Conservation (phyloP, 2,329 filamentous ascomycete species). For the Aspergillus carbonarius region DNA sequence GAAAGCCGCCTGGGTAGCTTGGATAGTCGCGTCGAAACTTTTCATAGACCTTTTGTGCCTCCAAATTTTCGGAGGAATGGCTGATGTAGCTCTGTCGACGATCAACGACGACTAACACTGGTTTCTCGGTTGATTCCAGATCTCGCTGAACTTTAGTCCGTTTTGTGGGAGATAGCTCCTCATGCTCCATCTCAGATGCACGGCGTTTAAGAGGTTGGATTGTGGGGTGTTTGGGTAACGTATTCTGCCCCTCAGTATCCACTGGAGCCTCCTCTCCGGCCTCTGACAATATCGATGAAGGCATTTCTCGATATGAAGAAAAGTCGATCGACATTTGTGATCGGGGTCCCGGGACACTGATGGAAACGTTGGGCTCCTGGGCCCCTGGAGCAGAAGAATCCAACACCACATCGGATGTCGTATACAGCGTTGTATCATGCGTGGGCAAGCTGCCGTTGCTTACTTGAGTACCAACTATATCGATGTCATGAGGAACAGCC, state of each 20-base stretch:
- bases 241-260: not conserved
- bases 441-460: slow-evolving; percentile 18
- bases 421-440: slow-evolving; percentile 15
- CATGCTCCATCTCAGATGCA: slow-evolving; percentile 11
- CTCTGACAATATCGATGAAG: slow-evolving; percentile 14
- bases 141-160: not conserved
- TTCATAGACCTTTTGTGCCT: slow-evolving; percentile 33
- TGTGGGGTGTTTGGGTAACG: slow-evolving; percentile 3
- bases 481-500: slow-evolving; percentile 6
- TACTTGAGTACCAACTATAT: slow-evolving; percentile 25
- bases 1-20: slow-evolving; percentile 38
- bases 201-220: slow-evolving; percentile 15
- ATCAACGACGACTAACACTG: slow-evolving; percentile 16
- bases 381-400: slow-evolving; percentile 26
- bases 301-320: slow-evolving; percentile 19
- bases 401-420: slow-evolving; percentile 19
- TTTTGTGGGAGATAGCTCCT: slow-evolving; percentile 18
- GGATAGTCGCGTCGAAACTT: slow-evolving; percentile 43
- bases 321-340: slow-evolving; percentile 21
- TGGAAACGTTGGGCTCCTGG: slow-evolving; percentile 14
- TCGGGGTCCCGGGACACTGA: slow-evolving; percentile 8
- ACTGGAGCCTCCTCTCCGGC: slow-evolving; percentile 2
- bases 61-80: slow-evolving; percentile 17
- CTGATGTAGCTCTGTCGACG: slow-evolving; percentile 25
- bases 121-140: not conserved